Evolutionary conservation across 352 stramenopile genomes (phyloP).

Genomic region (Phytophthora pini): DNA sequence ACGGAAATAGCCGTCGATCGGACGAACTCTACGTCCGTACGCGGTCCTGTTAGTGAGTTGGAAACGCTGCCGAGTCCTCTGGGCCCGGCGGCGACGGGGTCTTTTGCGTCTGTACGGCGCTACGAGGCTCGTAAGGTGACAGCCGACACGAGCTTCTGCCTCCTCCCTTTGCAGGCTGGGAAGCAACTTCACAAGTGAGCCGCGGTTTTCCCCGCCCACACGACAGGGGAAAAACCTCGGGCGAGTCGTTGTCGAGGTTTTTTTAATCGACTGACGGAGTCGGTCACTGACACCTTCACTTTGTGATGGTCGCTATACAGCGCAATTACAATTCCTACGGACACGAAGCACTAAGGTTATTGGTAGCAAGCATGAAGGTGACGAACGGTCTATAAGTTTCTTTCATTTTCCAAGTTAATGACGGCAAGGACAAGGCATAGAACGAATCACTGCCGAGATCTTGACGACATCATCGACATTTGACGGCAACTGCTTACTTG

Average conservation of each 20-base stretch:
- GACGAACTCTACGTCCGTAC: constrained; percentile 20
- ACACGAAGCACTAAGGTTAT: no score
- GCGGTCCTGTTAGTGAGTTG: neutral
- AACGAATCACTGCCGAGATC: neutral
- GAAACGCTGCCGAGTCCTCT: constrained; percentile 10
- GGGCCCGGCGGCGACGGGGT: neutral
- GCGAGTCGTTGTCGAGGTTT: constrained; percentile 11
- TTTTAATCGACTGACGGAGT: constrained; percentile 2
- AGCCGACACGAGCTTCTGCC: constrained; percentile 24
- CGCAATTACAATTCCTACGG: no score
- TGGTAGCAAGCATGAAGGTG: neutral
- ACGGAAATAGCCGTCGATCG: constrained; percentile 27
- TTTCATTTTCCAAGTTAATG: constrained; percentile 33
- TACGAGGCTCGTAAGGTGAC: constrained; percentile 10
- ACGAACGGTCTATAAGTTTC: constrained; percentile 12
- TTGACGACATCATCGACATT: constrained; percentile 13
- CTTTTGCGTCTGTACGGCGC: constrained; percentile 13
- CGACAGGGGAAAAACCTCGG: constrained; percentile 24
- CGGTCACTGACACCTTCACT: neutral
- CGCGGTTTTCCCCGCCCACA: constrained; percentile 8
- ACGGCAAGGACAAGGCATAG: constrained; percentile 3
- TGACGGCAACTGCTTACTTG: constrained; percentile 81
- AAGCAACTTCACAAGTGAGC: constrained; percentile 40
- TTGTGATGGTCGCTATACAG: neutral
- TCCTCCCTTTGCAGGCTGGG: constrained; percentile 32